phyloP scores from a whole-genome alignment of 306 rosid species.

The Leucaena leucocephala region DNA sequence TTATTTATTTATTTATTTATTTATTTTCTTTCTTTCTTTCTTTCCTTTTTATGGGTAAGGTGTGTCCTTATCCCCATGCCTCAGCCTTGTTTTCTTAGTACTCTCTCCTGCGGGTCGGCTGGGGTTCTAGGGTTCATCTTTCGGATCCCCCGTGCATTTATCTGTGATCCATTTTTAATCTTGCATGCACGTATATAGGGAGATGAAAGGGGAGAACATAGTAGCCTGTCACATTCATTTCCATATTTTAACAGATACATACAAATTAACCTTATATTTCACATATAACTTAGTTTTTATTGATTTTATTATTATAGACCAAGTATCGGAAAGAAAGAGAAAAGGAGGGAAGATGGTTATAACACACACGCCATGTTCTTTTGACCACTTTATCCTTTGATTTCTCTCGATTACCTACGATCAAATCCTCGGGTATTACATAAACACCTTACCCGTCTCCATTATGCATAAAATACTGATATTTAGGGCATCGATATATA shows the following conservation, averaged over 20 bases:
- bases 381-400: not conserved
- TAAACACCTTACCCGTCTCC: not conserved
- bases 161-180: not conserved
- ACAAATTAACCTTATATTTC: not conserved
- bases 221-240: not conserved
- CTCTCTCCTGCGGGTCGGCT: not conserved
- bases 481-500: not conserved
- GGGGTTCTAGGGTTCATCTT: not conserved
- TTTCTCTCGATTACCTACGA: not conserved
- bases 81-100: not conserved
- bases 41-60: not conserved
- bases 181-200: not conserved
- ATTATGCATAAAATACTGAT: not conserved
- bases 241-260: not conserved
- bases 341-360: not conserved
- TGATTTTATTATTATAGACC: not conserved
- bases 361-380: not conserved
- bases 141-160: not conserved
- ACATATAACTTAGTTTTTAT: not conserved
- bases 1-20: too few relatives aligned
- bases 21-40: too few relatives aligned
- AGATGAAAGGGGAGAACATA: not conserved
- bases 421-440: not conserved
- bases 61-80: not conserved
- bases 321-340: not conserved